Base-by-base conservation (phyloP, 2,329 filamentous ascomycete species). In the Sclerotinia glacialis region DNA sequence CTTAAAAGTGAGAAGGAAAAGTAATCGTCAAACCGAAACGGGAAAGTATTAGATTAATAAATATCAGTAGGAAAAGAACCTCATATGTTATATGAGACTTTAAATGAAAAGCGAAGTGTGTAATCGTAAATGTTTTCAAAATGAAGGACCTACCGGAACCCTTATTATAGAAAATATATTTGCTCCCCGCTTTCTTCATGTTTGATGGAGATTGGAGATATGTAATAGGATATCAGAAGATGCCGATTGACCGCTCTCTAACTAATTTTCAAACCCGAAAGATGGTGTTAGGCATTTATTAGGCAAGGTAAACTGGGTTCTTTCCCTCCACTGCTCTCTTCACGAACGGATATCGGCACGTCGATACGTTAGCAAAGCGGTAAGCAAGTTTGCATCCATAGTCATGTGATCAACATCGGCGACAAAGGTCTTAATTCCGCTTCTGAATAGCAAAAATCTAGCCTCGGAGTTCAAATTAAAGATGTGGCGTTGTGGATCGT, bases 301-400 rank as follows among this genome's bases (percentile, higher is more conserved):
- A 16, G 37, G 14, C 37, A 40, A 12, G 37, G 12, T 40, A 40
- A 40, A 40, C 37, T 40, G 14, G 37, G 37, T 40, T 40, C 37
- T 40, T 16, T 40, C 14, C 37, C 37, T 40, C 28, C 12, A 54
- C 18, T 54, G 18, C 52, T 54, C 12, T 34, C 31, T 37, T 34
- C 21, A 21, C 23, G 34, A 16, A 56, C 61, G 61, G 61, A 55
- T 55, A 46, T 16, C 61, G 61, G 61, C 61, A 64, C 28, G 50
- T 23, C 50, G 18, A 55, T 21, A 14, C 9, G 31, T n/a, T 26
- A 23, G 26, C 26, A 40, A 63, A 40, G 37, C 61, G 49, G 61
- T 64, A 34, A 55, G 14, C 11, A 6, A 31, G 26, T 16, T 40
- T 40, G 12, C 11, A n/a, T 14, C 9, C 5, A 23, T 21, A 11